Conservation (phyloP, 1,139 yeast species). For the Yamadazyma atlantica region DNA sequence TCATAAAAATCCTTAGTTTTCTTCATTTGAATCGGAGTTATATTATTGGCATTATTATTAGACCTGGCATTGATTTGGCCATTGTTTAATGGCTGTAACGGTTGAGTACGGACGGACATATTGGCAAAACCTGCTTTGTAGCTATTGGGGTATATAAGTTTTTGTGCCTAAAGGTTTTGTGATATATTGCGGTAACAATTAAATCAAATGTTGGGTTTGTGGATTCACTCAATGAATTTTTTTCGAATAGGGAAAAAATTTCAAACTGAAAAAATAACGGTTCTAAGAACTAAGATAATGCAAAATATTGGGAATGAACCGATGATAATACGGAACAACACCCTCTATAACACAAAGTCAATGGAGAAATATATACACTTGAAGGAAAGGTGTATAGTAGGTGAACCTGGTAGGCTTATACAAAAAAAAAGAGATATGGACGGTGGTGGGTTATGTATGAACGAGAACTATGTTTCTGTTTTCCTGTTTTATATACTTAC, state of each 20-base stretch:
- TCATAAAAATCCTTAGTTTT: constrained; percentile 17
- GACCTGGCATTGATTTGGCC: constrained; percentile 43
- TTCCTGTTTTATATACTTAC: neutral
- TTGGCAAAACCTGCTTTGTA: neutral
- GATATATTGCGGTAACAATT: too few relatives aligned
- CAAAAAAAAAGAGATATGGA: neutral
- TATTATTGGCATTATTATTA: constrained; percentile 24
- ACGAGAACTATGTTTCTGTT: neutral
- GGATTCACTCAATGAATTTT: too few relatives aligned
- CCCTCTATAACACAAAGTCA: too few relatives aligned
- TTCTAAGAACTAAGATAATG: too few relatives aligned
- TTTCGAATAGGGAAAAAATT: too few relatives aligned
- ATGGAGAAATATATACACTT: neutral
- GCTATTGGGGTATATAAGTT: too few relatives aligned
- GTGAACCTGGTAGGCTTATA: neutral
- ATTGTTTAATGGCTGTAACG: constrained; percentile 48
- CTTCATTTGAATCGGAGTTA: constrained; percentile 44
- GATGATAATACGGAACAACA: too few relatives aligned
- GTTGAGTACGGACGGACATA: constrained; percentile 44
- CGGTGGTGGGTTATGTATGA: constrained; percentile 1
- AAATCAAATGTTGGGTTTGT: too few relatives aligned
- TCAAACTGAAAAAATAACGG: too few relatives aligned
- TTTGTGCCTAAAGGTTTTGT: too few relatives aligned
- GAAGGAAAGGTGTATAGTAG: neutral
- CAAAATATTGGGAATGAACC: too few relatives aligned